Percentiles rank a stretch among this genome's conserved stretches.
phyloP scores from a whole-genome alignment of 176 grass and related monocot species.

The Triticum dicoccoides region DNA sequence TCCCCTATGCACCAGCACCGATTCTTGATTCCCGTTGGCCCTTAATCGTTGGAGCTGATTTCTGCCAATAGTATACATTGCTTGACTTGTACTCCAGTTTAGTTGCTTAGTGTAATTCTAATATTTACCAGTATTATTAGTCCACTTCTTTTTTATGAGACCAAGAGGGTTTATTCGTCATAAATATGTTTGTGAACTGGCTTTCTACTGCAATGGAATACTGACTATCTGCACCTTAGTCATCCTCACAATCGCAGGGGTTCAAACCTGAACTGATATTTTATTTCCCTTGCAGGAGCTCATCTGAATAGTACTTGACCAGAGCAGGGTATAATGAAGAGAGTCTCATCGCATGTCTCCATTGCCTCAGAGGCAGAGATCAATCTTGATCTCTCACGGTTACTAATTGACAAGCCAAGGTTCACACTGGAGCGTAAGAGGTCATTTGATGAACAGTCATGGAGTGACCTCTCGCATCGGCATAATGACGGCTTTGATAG shows the following conservation, averaged over 20 bases:
- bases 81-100: background rate
- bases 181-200: background rate
- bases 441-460: slow-evolving; percentile 81
- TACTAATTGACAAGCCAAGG: slow-evolving; percentile 55
- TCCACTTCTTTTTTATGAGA: background rate
- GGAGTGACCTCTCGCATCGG: slow-evolving; percentile 61
- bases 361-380: slow-evolving; percentile 67
- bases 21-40: background rate
- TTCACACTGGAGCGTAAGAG: slow-evolving; percentile 63
- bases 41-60: background rate
- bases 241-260: background rate
- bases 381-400: slow-evolving; percentile 57
- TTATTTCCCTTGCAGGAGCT: background rate
- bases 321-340: slow-evolving; percentile 31
- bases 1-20: background rate
- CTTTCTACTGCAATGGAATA: background rate
- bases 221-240: background rate
- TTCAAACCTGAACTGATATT: background rate
- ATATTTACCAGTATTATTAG: background rate
- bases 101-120: background rate
- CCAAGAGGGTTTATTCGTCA: background rate
- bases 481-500: slow-evolving; percentile 56
- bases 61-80: background rate
- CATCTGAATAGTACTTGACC: background rate
- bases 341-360: slow-evolving; percentile 54